These are phyloP conservation scores for Tetrapisispora taiwanensis DNA, from an alignment of 805 yeast genomes.

Conservation along the genomic window DNA sequence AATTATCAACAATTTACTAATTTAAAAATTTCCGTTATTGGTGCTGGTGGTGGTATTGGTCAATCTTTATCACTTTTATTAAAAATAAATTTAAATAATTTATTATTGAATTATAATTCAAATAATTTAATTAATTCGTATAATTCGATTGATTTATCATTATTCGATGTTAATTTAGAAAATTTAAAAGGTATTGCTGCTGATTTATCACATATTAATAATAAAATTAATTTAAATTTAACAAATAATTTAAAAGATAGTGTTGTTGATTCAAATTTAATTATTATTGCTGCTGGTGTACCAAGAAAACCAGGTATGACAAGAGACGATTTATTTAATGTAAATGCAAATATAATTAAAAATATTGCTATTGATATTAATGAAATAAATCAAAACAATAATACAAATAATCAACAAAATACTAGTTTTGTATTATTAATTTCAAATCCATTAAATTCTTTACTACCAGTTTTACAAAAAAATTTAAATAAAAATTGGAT, in stretches of 20 bases:
- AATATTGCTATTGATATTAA: conserved; percentile 46
- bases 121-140: conserved; percentile 54
- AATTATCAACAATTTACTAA: no score
- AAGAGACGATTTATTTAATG: conserved; percentile 75
- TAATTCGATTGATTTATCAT: conserved; percentile 37
- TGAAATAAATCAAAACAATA: background rate
- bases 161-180: conserved; percentile 50
- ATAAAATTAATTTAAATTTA: conserved; percentile 57
- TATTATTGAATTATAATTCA: no score
- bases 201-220: conserved; percentile 70
- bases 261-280: conserved; percentile 69
- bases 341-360: conserved; percentile 73
- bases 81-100: conserved; percentile 28
- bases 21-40: conserved; percentile 21
- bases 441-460: conserved; percentile 55
- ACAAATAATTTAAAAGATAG: conserved; percentile 63
- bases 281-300: conserved; percentile 83
- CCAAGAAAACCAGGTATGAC: conserved; percentile 89
- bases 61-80: conserved; percentile 58
- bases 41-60: conserved; percentile 85
- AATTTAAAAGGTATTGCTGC: conserved; percentile 77
- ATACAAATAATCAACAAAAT: background rate
- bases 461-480: conserved; percentile 3
- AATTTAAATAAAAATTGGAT: background rate
- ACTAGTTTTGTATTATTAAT: conserved; percentile 39